A percentile compares a stretch with the other conserved stretches of the same genome.
Evolutionary conservation across 306 rosid genomes (phyloP).

Genomic region (Boehmeria nivea): DNA sequence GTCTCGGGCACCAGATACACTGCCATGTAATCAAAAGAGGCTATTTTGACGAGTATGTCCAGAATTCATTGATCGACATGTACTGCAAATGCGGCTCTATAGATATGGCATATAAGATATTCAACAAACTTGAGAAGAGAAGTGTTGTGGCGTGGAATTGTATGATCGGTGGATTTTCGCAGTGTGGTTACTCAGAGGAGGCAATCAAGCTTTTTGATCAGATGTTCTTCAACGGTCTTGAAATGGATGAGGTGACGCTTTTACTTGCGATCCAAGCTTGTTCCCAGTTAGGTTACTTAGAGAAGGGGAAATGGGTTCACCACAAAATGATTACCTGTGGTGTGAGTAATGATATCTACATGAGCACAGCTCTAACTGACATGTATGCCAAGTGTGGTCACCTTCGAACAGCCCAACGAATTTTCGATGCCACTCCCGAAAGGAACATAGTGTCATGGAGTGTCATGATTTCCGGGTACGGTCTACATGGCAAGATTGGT

Average conservation of each 20-base stretch:
- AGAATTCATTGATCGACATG: conserved; percentile 77
- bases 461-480: conserved; percentile 76
- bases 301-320: conserved; percentile 92
- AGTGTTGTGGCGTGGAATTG: conserved; percentile 79
- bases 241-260: conserved; percentile 64
- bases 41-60: conserved; percentile 58
- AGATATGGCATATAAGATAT: conserved; percentile 51
- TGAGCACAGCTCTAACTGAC: conserved; percentile 65
- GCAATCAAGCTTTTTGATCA: conserved; percentile 70
- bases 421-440: conserved; percentile 56
- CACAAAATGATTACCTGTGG: conserved; percentile 61
- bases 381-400: conserved; percentile 91
- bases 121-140: conserved; percentile 31
- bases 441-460: conserved; percentile 86
- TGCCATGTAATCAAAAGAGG: conserved; percentile 63
- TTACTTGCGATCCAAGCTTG: conserved; percentile 85
- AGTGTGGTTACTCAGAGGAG: conserved; percentile 57
- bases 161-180: conserved; percentile 76
- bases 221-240: conserved; percentile 44
- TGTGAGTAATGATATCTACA: conserved; percentile 39
- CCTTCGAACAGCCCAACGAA: conserved; percentile 49
- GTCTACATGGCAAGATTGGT: conserved; percentile 59
- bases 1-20: conserved; percentile 70
- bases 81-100: conserved; percentile 76
- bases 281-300: conserved; percentile 66